Conservation (phyloP, 2,329 filamentous ascomycete genomes). For the Xylariaceae sp. region DNA sequence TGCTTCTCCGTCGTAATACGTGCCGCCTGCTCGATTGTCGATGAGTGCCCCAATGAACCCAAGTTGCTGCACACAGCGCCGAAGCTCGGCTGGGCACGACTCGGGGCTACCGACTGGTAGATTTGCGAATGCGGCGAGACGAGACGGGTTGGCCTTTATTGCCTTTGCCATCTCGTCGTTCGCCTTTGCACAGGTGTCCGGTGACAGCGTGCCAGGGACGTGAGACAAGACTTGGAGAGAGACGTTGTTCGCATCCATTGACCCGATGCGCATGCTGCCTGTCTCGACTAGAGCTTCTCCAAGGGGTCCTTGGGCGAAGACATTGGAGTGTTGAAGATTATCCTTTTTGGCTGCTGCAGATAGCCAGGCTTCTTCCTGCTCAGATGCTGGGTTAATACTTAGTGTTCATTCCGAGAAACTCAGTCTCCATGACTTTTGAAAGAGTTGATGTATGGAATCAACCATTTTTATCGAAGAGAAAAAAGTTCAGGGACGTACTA, state of each 20-base stretch:
- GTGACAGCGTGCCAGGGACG: constrained; percentile 15
- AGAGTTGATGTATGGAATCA: no score
- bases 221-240: constrained; percentile 27
- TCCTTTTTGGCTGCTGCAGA: no score
- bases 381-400: no score
- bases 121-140: constrained; percentile 28
- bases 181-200: constrained; percentile 16
- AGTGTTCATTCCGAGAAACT: no score
- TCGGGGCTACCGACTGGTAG: constrained; percentile 30
- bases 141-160: constrained; percentile 20
- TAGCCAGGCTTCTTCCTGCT: no score
- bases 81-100: constrained; percentile 28
- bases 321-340: no score
- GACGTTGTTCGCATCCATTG: constrained; percentile 23
- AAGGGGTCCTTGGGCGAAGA: background rate
- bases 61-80: constrained; percentile 25
- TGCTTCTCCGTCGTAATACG: constrained; percentile 29
- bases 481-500: no score
- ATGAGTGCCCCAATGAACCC: constrained; percentile 33
- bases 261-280: constrained; percentile 7
- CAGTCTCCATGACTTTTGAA: no score
- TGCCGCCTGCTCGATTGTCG: constrained; percentile 24
- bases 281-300: constrained; percentile 5
- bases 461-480: no score
- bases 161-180: constrained; percentile 26